phyloP scores from a whole-genome alignment of 73 alveolate genomes.

The Tetrahymena thermophila region DNA sequence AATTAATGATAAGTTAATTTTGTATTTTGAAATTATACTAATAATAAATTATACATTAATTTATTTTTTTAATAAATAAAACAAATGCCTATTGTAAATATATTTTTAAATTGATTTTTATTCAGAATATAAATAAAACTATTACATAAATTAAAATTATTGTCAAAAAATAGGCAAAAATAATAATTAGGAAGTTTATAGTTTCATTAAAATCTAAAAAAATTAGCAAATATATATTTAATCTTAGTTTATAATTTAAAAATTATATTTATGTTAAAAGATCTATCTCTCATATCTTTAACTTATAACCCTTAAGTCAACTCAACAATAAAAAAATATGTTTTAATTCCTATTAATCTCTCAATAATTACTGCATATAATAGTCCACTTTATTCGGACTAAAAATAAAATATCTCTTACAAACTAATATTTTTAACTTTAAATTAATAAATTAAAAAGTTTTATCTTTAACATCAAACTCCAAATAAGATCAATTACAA shows the following conservation, averaged over 20 bases:
- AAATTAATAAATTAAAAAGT: background rate
- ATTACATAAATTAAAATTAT: too few relatives aligned
- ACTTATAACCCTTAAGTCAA: background rate
- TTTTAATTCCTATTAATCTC: background rate
- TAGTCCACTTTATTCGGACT: background rate
- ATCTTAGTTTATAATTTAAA: background rate
- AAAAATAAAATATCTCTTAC: background rate
- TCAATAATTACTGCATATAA: background rate
- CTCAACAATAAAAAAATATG: background rate
- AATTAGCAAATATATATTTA: background rate
- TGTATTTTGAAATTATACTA: too few relatives aligned
- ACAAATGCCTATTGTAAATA: too few relatives aligned
- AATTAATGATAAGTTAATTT: too few relatives aligned
- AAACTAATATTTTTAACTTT: background rate
- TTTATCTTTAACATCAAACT: background rate
- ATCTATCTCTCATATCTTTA: background rate
- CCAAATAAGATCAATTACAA: background rate
- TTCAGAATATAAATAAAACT: too few relatives aligned
- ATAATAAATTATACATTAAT: too few relatives aligned
- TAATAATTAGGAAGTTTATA: background rate
- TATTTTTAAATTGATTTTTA: too few relatives aligned
- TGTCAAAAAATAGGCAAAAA: background rate
- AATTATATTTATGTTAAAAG: background rate
- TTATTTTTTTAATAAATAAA: too few relatives aligned
- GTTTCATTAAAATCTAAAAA: background rate